phyloP scores from a whole-genome alignment of 495 filamentous ascomycete species.

The Aspergillus steynii region DNA sequence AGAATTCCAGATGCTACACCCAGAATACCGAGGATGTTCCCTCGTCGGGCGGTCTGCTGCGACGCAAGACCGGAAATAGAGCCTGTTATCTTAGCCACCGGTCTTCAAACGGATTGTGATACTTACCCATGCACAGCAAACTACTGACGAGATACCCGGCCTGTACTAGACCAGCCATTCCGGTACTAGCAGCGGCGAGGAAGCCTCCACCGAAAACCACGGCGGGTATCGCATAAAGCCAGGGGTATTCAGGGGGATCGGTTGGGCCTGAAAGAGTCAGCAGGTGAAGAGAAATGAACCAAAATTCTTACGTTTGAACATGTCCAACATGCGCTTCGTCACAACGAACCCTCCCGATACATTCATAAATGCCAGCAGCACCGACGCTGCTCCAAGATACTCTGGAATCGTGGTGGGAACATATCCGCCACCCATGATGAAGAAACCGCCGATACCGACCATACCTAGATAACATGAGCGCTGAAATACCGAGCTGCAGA shows the following conservation, averaged over 20 bases:
- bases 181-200: constrained; percentile 70
- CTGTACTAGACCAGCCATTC: constrained; percentile 76
- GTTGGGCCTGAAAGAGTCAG: constrained; percentile 55
- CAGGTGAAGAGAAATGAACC: background rate
- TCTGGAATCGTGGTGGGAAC: constrained; percentile 75
- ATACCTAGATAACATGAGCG: constrained; percentile 46
- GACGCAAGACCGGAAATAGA: constrained; percentile 73
- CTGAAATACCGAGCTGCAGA: background rate
- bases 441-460: constrained; percentile 81
- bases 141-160: constrained; percentile 80
- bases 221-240: constrained; percentile 76
- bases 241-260: constrained; percentile 80
- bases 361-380: constrained; percentile 80
- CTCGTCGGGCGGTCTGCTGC: constrained; percentile 73
- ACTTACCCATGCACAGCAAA: constrained; percentile 64
- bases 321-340: constrained; percentile 87
- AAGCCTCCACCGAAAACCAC: constrained; percentile 75
- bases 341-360: constrained; percentile 81
- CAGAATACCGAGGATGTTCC: constrained; percentile 78
- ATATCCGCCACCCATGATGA: constrained; percentile 76
- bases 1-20: constrained; percentile 77
- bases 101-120: background rate
- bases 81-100: constrained; percentile 15
- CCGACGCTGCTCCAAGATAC: constrained; percentile 70
- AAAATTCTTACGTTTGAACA: constrained; percentile 65